Percentiles rank a stretch among this genome's conserved stretches.
Evolutionary conservation across 148 eudicot genomes (phyloP).

Genomic region (Rhododendron griersonianum): DNA sequence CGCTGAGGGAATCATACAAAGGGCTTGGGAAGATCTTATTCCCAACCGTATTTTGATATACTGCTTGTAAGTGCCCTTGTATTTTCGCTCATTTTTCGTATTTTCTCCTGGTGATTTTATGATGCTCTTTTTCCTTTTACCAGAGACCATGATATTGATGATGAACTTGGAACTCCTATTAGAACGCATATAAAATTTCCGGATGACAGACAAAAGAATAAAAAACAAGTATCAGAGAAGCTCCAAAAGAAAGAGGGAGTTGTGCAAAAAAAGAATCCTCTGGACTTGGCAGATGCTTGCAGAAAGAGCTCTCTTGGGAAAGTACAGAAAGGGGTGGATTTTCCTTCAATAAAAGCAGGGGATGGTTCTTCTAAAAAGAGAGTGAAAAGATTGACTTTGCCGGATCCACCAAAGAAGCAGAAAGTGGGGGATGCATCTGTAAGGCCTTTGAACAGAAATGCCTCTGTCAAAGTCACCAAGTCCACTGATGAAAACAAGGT

Average conservation of each 20-base stretch:
- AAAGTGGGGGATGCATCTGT: slow-evolving; percentile 24
- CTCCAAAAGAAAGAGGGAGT: slow-evolving; percentile 15
- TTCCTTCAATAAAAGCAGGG: slow-evolving; percentile 22
- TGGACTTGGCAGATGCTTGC: slow-evolving; percentile 20
- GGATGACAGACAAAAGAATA: slow-evolving; percentile 29
- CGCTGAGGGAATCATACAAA: slow-evolving; percentile 37
- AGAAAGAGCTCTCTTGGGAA: slow-evolving; percentile 30
- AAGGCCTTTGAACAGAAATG: slow-evolving; percentile 25
- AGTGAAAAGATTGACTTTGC: slow-evolving; percentile 16
- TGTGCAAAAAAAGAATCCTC: slow-evolving; percentile 19
- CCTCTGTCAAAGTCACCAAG: slow-evolving; percentile 21
- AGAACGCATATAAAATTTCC: slow-evolving; percentile 72
- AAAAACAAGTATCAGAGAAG: slow-evolving; percentile 20
- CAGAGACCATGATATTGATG: slow-evolving; percentile 73
- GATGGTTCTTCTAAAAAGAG: slow-evolving; percentile 25
- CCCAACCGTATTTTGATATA: slow-evolving; percentile 76
- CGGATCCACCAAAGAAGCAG: slow-evolving; percentile 19
- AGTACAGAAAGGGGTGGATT: slow-evolving; percentile 21
- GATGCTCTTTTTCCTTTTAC: background rate
- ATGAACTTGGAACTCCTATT: slow-evolving; percentile 55
- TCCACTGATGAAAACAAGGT: slow-evolving; percentile 17
- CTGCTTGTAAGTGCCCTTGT: slow-evolving; percentile 64
- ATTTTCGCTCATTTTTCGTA: background rate
- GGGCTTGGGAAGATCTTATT: slow-evolving; percentile 87
- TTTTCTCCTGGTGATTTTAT: background rate